Conservation (phyloP, 2,329 filamentous ascomycete genomes). For the Davidsoniella australis region DNA sequence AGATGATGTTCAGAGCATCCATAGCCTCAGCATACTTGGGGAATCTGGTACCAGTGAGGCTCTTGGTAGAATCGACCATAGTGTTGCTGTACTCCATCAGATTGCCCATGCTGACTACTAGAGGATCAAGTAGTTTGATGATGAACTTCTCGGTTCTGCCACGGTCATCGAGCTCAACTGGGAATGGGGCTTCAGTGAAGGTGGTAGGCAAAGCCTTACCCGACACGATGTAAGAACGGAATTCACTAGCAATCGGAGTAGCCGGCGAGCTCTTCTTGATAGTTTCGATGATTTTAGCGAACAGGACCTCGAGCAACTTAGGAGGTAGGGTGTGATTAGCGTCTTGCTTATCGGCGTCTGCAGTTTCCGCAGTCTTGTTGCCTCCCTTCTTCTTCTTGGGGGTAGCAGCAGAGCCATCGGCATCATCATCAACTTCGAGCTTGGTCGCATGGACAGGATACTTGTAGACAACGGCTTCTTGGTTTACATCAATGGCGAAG, state of each 20-base stretch:
- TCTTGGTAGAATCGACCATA: conserved; percentile 22
- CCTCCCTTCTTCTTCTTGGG: conserved; percentile 1
- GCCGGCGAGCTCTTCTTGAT: conserved; percentile 20
- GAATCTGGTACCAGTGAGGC: conserved; percentile 20
- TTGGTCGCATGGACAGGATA: conserved; percentile 28
- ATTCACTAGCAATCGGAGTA: conserved; percentile 28
- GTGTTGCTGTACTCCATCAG: conserved; percentile 29
- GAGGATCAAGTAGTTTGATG: conserved; percentile 25
- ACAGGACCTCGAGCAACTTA: conserved; percentile 26
- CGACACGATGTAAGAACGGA: conserved; percentile 28
- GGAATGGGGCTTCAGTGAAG: conserved; percentile 1
- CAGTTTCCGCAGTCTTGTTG: conserved; percentile 8
- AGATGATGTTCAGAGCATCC: conserved; percentile 34
- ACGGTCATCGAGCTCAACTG: conserved; percentile 6
- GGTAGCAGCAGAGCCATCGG: conserved; percentile 1
- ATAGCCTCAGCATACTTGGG: conserved; percentile 32
- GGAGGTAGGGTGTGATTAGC: conserved; percentile 22
- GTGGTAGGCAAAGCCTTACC: conserved; percentile 2
- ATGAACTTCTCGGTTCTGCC: conserved; percentile 24
- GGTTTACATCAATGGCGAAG: conserved; percentile 27
- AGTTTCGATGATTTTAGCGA: conserved; percentile 22
- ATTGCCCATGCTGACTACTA: conserved; percentile 19
- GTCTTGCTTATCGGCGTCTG: conserved; percentile 1
- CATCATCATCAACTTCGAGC: conserved; percentile 7
- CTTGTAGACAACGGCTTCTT: conserved; percentile 22